These are phyloP conservation scores for Strobilomyces confusus DNA, from an alignment of 768 basidiomycete species.

Conservation along the genomic window DNA sequence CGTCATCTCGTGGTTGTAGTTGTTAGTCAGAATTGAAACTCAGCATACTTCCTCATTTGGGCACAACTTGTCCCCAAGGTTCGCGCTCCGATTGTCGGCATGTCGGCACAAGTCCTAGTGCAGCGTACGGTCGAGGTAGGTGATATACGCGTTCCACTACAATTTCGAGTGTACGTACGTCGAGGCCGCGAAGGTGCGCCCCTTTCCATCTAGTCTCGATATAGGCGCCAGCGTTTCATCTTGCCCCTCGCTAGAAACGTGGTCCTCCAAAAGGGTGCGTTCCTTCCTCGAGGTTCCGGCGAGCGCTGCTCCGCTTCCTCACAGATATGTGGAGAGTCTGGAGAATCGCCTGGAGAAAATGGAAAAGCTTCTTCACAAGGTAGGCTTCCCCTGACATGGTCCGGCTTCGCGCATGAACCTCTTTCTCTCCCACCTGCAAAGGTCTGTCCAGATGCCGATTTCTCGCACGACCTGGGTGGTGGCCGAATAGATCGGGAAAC, in stretches of 20 bases:
- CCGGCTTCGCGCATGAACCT: background rate
- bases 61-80: no score
- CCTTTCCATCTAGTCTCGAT: background rate
- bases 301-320: background rate
- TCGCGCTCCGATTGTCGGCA: no score
- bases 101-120: no score
- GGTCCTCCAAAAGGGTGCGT: conserved; percentile 36
- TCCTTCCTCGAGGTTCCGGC: background rate
- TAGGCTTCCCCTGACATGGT: conserved; percentile 13
- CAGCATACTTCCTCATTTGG: no score
- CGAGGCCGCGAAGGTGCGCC: conserved; percentile 49
- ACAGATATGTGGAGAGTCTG: conserved; percentile 60
- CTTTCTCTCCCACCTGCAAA: conserved; percentile 17
- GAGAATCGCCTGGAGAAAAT: conserved; percentile 62
- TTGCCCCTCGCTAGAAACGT: conserved; percentile 31
- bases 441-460: conserved; percentile 64
- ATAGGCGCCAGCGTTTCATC: background rate
- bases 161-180: conserved; percentile 51
- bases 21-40: no score
- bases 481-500: conserved; percentile 35
- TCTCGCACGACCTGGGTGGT: conserved; percentile 54
- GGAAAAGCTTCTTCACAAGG: conserved; percentile 56
- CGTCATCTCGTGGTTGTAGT: no score
- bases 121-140: no score
- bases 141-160: no score